Evolutionary conservation across 2,329 filamentous ascomycete species (phyloP).

Genomic region (Hypomyces perniciosus): DNA sequence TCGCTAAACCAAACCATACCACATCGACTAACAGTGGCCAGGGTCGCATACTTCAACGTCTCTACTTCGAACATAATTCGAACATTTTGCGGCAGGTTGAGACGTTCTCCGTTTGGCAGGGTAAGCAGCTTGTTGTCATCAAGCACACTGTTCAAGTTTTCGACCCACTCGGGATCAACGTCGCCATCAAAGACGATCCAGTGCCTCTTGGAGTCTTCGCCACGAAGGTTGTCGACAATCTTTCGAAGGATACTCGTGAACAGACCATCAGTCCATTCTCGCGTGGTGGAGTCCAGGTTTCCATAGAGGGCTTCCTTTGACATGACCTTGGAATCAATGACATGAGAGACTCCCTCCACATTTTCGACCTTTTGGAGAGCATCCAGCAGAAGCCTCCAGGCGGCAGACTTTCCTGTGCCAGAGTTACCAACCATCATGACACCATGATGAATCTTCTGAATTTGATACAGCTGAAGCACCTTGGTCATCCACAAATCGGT

Average conservation of each 20-base stretch:
- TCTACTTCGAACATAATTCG: constrained; percentile 99
- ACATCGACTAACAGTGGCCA: constrained; percentile 98
- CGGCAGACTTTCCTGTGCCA: constrained; percentile 92
- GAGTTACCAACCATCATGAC: constrained; percentile 99
- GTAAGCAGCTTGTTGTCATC: constrained; percentile 99
- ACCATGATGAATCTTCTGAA: constrained; percentile 95
- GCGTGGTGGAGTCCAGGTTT: constrained; percentile 89
- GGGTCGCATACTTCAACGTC: constrained; percentile 91
- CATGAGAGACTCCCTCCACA: constrained; percentile 89
- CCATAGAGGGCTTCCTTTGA: constrained; percentile 97
- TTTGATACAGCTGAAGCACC: constrained; percentile 93
- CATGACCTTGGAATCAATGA: constrained; percentile 99
- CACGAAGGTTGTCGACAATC: constrained; percentile 97
- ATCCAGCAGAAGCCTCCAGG: constrained; percentile 88
- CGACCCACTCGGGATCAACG: constrained; percentile 98
- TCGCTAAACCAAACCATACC: constrained; percentile 99
- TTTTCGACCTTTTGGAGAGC: constrained; percentile 87
- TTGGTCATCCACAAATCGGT: constrained; percentile 98
- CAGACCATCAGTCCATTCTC: constrained; percentile 97
- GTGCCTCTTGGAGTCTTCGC: constrained; percentile 92
- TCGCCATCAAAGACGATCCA: constrained; percentile 99
- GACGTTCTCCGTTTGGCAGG: constrained; percentile 92
- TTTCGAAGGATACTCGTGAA: constrained; percentile 97
- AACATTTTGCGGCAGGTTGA: constrained; percentile 89
- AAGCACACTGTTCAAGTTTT: constrained; percentile 98